A percentile compares a stretch with the other conserved stretches of the same genome.
Evolutionary conservation across 73 alveolate species (phyloP).

Genomic region (Tetrahymena borealis): DNA sequence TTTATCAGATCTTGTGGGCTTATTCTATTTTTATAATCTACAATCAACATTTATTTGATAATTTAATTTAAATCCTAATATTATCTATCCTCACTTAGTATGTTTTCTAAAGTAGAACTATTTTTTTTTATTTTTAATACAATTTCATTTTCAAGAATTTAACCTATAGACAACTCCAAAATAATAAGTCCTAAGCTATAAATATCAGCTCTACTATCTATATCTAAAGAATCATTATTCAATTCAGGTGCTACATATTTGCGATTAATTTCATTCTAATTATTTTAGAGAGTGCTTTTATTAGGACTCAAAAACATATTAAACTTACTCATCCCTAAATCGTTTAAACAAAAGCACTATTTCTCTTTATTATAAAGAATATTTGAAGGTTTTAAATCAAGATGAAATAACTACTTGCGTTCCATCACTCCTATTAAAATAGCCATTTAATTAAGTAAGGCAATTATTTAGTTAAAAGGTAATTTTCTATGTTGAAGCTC

Average conservation of each 20-base stretch:
- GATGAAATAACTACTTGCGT: neutral
- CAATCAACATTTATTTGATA: neutral
- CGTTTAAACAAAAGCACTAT: neutral
- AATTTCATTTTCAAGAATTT: neutral
- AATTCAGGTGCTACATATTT: too few relatives aligned
- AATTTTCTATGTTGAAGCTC: neutral
- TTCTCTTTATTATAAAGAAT: neutral
- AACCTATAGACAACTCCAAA: too few relatives aligned
- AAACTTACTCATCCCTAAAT: too few relatives aligned
- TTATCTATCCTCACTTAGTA: neutral
- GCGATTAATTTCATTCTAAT: too few relatives aligned
- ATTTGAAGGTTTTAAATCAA: neutral
- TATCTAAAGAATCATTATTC: too few relatives aligned
- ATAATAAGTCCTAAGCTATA: too few relatives aligned
- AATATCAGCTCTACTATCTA: too few relatives aligned
- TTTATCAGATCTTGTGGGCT: neutral
- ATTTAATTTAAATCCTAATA: neutral
- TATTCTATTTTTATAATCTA: neutral
- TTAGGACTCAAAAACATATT: too few relatives aligned
- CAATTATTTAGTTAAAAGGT: neutral
- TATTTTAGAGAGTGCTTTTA: too few relatives aligned
- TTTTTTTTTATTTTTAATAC: neutral
- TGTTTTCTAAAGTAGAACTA: neutral
- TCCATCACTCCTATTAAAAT: neutral
- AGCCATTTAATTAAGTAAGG: neutral